Evolutionary conservation across 305 asterid species (phyloP).

Genomic region (Stenogyne calaminthoides): DNA sequence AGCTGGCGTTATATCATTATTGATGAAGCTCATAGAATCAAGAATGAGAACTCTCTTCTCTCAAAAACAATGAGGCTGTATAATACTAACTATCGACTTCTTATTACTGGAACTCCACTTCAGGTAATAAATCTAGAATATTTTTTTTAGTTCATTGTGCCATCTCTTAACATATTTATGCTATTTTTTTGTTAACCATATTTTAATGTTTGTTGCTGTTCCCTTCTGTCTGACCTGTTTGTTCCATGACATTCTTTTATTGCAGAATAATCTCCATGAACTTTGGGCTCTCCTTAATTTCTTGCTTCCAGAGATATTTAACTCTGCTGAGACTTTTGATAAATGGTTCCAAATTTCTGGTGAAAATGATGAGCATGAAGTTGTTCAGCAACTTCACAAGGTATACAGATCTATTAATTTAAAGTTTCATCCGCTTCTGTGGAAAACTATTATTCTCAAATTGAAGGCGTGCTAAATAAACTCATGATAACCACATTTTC

Average conservation of each 20-base stretch:
- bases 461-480: not conserved
- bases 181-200: not conserved
- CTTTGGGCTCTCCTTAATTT: conserved; percentile 98
- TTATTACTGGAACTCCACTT: conserved; percentile 98
- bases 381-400: conserved; percentile 99
- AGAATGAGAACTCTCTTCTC: conserved; percentile 96
- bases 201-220: not conserved
- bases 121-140: conserved; percentile 54
- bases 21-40: conserved; percentile 99
- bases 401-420: conserved; percentile 35
- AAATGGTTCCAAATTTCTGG: conserved; percentile 99
- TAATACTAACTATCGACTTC: conserved; percentile 88
- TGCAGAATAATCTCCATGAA: conserved; percentile 99
- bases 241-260: conserved; percentile 11
- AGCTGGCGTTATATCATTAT: conserved; percentile 98
- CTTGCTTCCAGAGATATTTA: conserved; percentile 95
- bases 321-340: conserved; percentile 98
- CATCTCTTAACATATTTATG: too few relatives aligned
- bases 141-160: not conserved
- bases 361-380: conserved; percentile 98
- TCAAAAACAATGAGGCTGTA: conserved; percentile 95
- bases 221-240: conserved; percentile 6
- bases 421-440: conserved; percentile 6
- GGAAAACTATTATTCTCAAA: not conserved
- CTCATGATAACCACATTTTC: not conserved